Evolutionary conservation across 495 filamentous ascomycete species (phyloP), one percentile per base, ranked within the genome.

Genomic region (Neurospora tetrasperma): DNA sequence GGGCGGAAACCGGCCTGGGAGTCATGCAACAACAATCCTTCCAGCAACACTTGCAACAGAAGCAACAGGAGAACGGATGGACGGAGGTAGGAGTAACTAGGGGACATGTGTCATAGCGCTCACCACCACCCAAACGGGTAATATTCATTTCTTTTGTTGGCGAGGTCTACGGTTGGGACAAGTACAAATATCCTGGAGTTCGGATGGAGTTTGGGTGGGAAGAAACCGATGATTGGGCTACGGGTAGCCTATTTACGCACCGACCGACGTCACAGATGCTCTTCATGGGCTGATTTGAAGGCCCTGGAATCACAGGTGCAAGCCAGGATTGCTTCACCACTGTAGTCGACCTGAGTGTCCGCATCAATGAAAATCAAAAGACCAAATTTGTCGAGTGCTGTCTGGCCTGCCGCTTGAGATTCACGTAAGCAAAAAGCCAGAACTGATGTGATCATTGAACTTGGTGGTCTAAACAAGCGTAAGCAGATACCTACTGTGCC

Each of bases 1-100:
- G 68, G 23, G 70, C 68, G 12, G 66, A 35, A 68, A 71, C 46
- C 20, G 75, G 70, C 4, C 46, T 71, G 35, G 71, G 69, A n/a
- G 46, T 70, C 0, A 62, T 62, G 54, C 54, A 62, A 66, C 54
- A 66, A 1, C 54, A 66, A 3, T 66, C 54, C 12, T 66, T 66
- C 27, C 54, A 66, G 27, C 54, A 66, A 66, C 54, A 66, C 27
- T 23, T 66, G 27, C 27, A 66, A 35, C 54, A 66, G 54, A 66
- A 35, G 14, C 54, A 66, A 6, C 27, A 66, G 27, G 54, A 66
- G 54, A 66, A 18, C 1, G 54, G 14, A 2, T 66, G 54, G 54
- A 35, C 27, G 14, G 54, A 66, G 54, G 54, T 66, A 14, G 54
- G 54, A 4, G 54, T 66, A 66, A 35, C 54, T 35, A 66, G 54